Conservation (phyloP, 495 filamentous ascomycete genomes). For the Cercophora scortea region DNA sequence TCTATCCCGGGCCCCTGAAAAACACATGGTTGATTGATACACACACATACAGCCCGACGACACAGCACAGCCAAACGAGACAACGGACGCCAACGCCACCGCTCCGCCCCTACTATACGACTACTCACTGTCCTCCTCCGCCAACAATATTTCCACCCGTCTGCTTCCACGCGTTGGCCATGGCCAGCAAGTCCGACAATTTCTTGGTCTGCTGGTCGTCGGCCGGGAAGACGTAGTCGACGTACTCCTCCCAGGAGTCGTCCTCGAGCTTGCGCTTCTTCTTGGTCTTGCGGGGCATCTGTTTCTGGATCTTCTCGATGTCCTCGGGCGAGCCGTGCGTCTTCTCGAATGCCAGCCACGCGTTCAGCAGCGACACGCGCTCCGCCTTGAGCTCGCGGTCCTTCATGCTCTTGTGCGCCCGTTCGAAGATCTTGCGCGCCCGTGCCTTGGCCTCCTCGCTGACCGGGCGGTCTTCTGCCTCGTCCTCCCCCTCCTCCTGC, state of each 20-base stretch:
- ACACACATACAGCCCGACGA: too few species aligned
- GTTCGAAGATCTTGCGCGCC: slow-evolving; percentile 75
- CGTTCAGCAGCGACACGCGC: slow-evolving; percentile 79
- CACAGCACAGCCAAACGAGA: too few species aligned
- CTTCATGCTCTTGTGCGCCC: slow-evolving; percentile 83
- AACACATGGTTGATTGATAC: too few species aligned
- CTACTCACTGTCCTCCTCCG: neutral
- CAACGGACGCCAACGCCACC: too few species aligned
- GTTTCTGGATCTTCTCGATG: slow-evolving; percentile 74
- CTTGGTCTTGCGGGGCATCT: slow-evolving; percentile 92
- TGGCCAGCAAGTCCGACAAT: slow-evolving; percentile 72
- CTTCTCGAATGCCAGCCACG: slow-evolving; percentile 86
- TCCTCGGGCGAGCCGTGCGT: slow-evolving; percentile 73
- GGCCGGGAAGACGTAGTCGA: slow-evolving; percentile 95
- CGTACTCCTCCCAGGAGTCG: slow-evolving; percentile 93
- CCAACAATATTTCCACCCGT: slow-evolving; percentile 28
- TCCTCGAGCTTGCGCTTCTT: slow-evolving; percentile 91
- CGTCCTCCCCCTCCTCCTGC: slow-evolving; percentile 35
- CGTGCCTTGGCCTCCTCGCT: slow-evolving; percentile 76
- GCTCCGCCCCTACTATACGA: too few species aligned
- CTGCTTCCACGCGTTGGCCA: slow-evolving; percentile 87
- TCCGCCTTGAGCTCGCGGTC: slow-evolving; percentile 92
- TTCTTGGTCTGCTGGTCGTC: slow-evolving; percentile 85
- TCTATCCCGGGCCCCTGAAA: too few species aligned
- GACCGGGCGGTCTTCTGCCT: slow-evolving; percentile 55